phyloP scores from a whole-genome alignment of 148 eudicot species.

The Rhododendron williamsianum region DNA sequence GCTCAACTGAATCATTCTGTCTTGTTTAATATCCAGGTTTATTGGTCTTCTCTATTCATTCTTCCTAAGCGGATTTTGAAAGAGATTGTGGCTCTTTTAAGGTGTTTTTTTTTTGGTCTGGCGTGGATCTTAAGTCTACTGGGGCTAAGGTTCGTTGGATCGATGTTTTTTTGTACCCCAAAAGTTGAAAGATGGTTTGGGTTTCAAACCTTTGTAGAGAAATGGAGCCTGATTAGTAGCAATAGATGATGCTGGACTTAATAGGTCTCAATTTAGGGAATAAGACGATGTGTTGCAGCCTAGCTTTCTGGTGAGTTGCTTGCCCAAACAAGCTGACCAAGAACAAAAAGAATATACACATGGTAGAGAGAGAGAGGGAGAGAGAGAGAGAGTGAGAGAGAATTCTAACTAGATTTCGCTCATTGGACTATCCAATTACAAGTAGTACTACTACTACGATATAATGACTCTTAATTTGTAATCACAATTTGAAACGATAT shows the following conservation, averaged over 20 bases:
- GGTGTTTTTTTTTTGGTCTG: no score
- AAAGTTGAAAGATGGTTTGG: no score
- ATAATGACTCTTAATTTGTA: background rate
- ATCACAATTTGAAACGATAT: background rate
- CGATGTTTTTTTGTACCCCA: no score
- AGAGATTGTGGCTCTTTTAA: no score
- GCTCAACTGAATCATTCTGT: no score
- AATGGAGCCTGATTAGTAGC: background rate
- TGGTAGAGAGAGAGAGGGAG: background rate
- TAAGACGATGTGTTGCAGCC: background rate
- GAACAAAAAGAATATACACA: background rate
- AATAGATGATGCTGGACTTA: background rate
- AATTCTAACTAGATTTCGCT: background rate
- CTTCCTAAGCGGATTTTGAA: no score
- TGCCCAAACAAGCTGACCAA: background rate
- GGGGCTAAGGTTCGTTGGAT: no score
- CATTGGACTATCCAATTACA: background rate
- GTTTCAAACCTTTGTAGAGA: background rate
- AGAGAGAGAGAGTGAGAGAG: background rate
- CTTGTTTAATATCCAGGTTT: no score
- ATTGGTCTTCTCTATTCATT: no score
- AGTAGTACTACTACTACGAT: background rate
- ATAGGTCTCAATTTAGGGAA: background rate
- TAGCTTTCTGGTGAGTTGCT: background rate
- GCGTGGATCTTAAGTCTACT: no score